Conservation (phyloP, 225 moss, liverwort and hornwort species). For the Anthoceros angustus region DNA sequence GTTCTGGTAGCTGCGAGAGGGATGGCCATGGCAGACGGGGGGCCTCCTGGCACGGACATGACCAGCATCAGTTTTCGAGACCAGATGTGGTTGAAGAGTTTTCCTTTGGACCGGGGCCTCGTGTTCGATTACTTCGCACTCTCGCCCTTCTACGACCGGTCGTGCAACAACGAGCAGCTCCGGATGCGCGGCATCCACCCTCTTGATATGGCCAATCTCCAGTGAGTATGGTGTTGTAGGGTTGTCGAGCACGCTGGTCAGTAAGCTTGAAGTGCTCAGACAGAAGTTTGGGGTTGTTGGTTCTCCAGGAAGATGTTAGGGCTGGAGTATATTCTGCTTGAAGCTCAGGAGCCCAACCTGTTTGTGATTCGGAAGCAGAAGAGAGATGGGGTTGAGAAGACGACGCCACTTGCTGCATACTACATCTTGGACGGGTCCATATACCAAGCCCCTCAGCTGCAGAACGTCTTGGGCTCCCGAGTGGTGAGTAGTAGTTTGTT, state of each 20-base stretch:
- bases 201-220: conserved; percentile 55
- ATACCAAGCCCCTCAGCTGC: conserved; percentile 93
- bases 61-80: conserved; percentile 94
- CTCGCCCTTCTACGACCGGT: conserved; percentile 88
- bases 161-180: conserved; percentile 90
- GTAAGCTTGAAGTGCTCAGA: not conserved
- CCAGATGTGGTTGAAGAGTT: conserved; percentile 86
- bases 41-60: conserved; percentile 76
- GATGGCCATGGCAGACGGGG: not conserved
- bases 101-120: conserved; percentile 62
- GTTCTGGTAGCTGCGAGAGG: not conserved
- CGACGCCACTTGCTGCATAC: conserved; percentile 54
- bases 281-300: not conserved
- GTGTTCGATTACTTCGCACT: conserved; percentile 94
- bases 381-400: conserved; percentile 80
- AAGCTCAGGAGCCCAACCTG: conserved; percentile 87
- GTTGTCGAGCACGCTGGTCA: not conserved
- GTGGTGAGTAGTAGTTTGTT: conserved; percentile 78
- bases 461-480: conserved; percentile 85
- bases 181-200: conserved; percentile 83
- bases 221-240: conserved; percentile 20
- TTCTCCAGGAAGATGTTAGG: conserved; percentile 55
- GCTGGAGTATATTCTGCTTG: conserved; percentile 75
- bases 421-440: conserved; percentile 96
- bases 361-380: conserved; percentile 94